phyloP scores from a whole-genome alignment of 306 rosid species.

The Mucuna pruriens region DNA sequence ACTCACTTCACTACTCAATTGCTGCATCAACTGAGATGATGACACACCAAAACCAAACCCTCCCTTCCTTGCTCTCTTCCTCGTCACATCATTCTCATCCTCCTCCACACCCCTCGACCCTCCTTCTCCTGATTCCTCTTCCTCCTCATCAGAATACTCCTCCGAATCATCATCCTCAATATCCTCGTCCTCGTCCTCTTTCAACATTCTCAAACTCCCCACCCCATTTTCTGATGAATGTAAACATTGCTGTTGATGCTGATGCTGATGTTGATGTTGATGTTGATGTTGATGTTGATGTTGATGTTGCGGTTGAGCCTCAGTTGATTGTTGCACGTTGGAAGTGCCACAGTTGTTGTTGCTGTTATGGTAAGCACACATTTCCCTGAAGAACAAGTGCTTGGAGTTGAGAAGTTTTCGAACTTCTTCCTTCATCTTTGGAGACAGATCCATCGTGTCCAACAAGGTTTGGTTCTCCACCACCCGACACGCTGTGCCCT shows the following conservation, averaged over 20 bases:
- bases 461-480: slow-evolving; percentile 81
- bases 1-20: slow-evolving; percentile 53
- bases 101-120: slow-evolving; percentile 53
- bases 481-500: slow-evolving; percentile 86
- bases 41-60: slow-evolving; percentile 12
- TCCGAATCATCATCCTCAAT: slow-evolving; percentile 60
- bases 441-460: slow-evolving; percentile 76
- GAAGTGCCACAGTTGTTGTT: slow-evolving; percentile 8
- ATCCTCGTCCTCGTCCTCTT: slow-evolving; percentile 63
- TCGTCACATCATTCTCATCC: slow-evolving; percentile 50
- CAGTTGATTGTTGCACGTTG: slow-evolving; percentile 42
- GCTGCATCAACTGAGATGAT: slow-evolving; percentile 42
- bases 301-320: slow-evolving; percentile 31
- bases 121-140: slow-evolving; percentile 58
- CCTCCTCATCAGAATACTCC: slow-evolving; percentile 67
- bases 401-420: slow-evolving; percentile 81
- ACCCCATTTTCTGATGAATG: slow-evolving; percentile 59
- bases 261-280: no score
- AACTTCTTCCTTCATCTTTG: slow-evolving; percentile 84
- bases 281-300: no score
- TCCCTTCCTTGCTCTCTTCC: slow-evolving; percentile 58
- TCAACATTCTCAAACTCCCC: slow-evolving; percentile 48
- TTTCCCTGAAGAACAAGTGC: slow-evolving; percentile 91
- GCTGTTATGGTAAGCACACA: slow-evolving; percentile 91
- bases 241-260: slow-evolving; percentile 45